Percentiles rank a stretch among this genome's conserved stretches.
phyloP scores from a whole-genome alignment of 257 asterid genomes.

The Rubia yunnanensis region DNA sequence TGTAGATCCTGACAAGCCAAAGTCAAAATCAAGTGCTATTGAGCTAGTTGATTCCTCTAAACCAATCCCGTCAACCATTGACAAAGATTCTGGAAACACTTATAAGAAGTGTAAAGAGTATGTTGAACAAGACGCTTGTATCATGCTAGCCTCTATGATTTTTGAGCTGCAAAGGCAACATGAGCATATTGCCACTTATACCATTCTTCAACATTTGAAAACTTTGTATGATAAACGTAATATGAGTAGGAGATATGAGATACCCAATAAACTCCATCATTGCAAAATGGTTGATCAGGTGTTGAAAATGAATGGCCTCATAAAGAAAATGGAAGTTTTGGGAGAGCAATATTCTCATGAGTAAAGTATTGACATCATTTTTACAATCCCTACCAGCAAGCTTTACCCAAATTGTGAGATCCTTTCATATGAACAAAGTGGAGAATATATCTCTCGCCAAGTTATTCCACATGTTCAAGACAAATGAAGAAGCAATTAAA shows the following conservation, averaged over 20 bases:
- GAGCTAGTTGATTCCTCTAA: no score
- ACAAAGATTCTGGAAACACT: not conserved
- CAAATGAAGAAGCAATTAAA: no score
- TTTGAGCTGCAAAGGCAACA: not conserved
- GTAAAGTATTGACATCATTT: not conserved
- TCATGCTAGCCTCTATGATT: not conserved
- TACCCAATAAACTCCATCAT: not conserved
- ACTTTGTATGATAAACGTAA: not conserved
- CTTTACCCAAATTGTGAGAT: no score
- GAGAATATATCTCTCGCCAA: no score
- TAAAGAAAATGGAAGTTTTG: not conserved
- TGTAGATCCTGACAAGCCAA: not conserved
- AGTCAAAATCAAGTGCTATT: no score
- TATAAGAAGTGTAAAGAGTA: not conserved
- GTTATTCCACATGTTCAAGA: no score
- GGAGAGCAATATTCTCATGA: not conserved
- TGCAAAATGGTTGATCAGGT: not conserved
- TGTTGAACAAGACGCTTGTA: not conserved
- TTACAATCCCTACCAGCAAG: not conserved
- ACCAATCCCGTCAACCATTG: no score
- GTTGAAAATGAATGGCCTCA: not conserved
- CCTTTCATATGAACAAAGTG: no score
- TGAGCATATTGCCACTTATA: not conserved
- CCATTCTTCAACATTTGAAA: not conserved
- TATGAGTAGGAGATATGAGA: not conserved